Percentiles rank a stretch among this genome's conserved stretches.
Conservation (phyloP, 345 rosid genomes). For the Lumnitzera racemosa region DNA sequence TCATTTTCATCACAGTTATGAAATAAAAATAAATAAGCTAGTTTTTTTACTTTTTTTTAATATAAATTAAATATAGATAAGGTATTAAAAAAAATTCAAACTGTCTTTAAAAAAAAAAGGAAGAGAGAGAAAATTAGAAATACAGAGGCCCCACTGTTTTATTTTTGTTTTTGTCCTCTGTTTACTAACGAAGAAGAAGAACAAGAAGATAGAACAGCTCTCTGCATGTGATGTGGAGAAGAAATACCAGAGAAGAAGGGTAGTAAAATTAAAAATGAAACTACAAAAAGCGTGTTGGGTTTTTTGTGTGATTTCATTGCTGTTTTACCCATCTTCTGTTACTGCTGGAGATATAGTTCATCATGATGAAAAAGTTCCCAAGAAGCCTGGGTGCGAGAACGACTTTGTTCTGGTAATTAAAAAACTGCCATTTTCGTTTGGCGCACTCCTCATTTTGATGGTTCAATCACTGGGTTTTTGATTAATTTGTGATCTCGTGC, state of each 20-base stretch:
- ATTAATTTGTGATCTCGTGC: conserved; percentile 5
- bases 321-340: conserved; percentile 33
- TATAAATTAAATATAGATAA: no score
- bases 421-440: conserved; percentile 6
- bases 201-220: background rate
- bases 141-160: no score
- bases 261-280: conserved; percentile 43
- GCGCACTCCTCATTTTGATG: conserved; percentile 17
- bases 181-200: background rate
- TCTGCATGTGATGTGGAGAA: conserved; percentile 16
- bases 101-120: no score
- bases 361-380: conserved; percentile 81
- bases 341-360: conserved; percentile 88
- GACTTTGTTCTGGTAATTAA: conserved; percentile 82
- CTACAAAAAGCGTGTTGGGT: conserved; percentile 27
- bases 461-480: conserved; percentile 18
- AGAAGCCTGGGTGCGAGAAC: conserved; percentile 98
- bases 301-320: conserved; percentile 37
- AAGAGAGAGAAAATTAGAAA: no score
- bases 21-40: no score
- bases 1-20: no score
- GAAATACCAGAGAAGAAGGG: background rate
- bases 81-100: no score
- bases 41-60: no score
- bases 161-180: no score